Evolutionary conservation across 768 basidiomycete genomes (phyloP).

Genomic region (Flagelloscypha sp.): DNA sequence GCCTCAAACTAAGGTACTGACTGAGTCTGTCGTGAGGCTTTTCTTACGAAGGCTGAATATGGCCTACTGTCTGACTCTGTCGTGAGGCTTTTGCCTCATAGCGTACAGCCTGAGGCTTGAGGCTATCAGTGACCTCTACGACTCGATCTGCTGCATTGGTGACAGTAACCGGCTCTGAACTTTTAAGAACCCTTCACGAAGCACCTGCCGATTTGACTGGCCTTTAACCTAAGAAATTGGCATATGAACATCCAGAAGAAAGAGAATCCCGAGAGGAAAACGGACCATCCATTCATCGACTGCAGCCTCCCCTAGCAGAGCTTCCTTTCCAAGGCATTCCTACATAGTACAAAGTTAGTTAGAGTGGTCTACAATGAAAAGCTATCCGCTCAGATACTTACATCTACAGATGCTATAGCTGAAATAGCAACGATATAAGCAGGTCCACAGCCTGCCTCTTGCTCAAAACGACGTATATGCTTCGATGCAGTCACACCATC

Average conservation of each 20-base stretch:
- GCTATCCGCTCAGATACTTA: conserved; percentile 1
- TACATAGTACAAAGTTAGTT: not conserved
- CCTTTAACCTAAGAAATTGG: conserved; percentile 8
- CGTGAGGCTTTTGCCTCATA: too few species aligned
- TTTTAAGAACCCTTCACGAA: conserved; percentile 7
- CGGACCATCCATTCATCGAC: conserved; percentile 10
- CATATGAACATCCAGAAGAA: not conserved
- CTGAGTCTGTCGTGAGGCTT: too few species aligned
- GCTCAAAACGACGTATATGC: conserved; percentile 9
- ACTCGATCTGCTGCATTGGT: too few species aligned
- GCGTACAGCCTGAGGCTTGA: too few species aligned
- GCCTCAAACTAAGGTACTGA: too few species aligned
- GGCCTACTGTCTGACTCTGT: too few species aligned
- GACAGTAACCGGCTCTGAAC: too few species aligned
- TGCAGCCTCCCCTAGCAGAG: conserved; percentile 6
- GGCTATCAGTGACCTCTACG: too few species aligned
- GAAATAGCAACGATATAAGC: conserved; percentile 11
- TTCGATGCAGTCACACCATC: conserved; percentile 9
- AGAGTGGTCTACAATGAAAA: not conserved
- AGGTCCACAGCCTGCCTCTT: conserved; percentile 6
- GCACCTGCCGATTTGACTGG: conserved; percentile 5
- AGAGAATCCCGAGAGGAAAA: not conserved
- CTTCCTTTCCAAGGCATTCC: conserved; percentile 8
- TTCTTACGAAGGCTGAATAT: too few species aligned
- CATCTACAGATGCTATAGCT: conserved; percentile 6